These are phyloP conservation scores for Neurospora tetraspora DNA, from an alignment of 495 filamentous ascomycete genomes.

Conservation along the genomic window DNA sequence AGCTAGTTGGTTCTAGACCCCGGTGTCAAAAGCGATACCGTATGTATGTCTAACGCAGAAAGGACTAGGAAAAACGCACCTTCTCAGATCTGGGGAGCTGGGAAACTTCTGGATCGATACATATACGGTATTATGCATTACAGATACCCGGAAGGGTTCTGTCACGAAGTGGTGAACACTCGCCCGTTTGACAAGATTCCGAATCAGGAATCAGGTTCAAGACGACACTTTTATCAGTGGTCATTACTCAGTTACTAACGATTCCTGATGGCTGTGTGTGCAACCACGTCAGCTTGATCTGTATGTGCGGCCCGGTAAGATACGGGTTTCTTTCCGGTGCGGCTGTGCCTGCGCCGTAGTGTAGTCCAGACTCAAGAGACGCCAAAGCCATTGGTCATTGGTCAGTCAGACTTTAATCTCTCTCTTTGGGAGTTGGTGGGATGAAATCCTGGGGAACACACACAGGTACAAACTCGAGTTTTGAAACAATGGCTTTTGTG, in stretches of 20 bases:
- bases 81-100: no score
- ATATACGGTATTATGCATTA: background rate
- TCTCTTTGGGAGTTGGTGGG: background rate
- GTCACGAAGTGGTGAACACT: no score
- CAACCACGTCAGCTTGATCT: background rate
- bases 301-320: background rate
- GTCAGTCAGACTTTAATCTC: background rate
- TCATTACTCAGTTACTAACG: no score
- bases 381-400: background rate
- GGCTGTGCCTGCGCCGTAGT: background rate
- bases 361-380: no score
- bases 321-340: background rate
- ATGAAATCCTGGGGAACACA: background rate
- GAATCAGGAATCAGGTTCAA: background rate
- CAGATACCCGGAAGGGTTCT: background rate
- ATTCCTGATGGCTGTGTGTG: background rate
- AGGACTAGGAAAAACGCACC: no score
- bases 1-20: background rate
- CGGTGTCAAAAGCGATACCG: no score
- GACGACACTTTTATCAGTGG: background rate
- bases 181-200: no score
- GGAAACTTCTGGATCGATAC: background rate
- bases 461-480: background rate
- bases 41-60: no score
- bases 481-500: background rate